Base-by-base conservation (phyloP, 352 stramenopile species). In the Globisporangium yorkense region DNA sequence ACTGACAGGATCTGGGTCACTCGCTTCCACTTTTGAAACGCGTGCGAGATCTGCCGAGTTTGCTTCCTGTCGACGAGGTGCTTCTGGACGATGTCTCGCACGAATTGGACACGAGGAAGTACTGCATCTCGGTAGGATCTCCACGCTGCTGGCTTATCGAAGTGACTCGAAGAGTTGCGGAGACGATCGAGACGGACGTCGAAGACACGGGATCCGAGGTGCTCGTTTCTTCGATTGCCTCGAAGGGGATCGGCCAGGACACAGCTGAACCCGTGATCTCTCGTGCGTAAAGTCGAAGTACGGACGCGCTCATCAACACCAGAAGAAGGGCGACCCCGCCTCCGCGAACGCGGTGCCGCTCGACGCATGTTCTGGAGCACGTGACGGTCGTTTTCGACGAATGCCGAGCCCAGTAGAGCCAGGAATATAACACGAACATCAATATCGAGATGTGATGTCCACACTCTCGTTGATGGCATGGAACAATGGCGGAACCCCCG, bases 401-500 rank as follows among this genome's bases (percentile, higher is more conserved):
- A 27, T 27, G 24, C 24, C 24, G 24, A 27, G 24, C 24, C 24
- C 24, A 27, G 24, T 27, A 27, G 24, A 27, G 24, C 24, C 33
- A 37, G 9, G 33, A 43, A 51, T 41, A 37, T 51, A 16, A 55
- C 27, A 43, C 6, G 5, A 29, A 15, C 39, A n/a, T 9, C 31
- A 9, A 35, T 7, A 9, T 9, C 5, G 31, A 7, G 31, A 35
- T 35, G 31, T 35, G 31, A 9, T 35, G 31, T 12, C 33, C 24
- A 27, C 24, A 27, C 24, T 27, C 24, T 27, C 24, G 33, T 35
- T 27, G 27, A 41, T 57, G 41, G 16, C 53, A 59, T 59, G 54
- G 54, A 33, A n/a, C 54, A 51, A 59, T 59, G 43, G 41, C 43
- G 31, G 41, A 33, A 44, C 18, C n/a, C 40, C 6, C 41, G 44